Evolutionary conservation across 345 rosid species (phyloP).

Genomic region (Odontarrhena argentea): DNA sequence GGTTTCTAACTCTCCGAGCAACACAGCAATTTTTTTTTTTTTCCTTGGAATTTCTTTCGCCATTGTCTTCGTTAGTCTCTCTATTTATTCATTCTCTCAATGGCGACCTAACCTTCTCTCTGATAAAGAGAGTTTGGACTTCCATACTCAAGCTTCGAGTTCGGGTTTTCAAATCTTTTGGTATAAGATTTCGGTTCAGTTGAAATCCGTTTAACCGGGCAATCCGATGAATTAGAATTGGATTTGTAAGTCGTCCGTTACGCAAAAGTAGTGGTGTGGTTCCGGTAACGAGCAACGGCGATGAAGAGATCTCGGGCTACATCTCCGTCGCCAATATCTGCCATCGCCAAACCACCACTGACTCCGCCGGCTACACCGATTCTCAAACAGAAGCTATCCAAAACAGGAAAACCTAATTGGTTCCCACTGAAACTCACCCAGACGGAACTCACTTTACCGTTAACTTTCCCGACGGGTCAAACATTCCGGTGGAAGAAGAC

Average conservation of each 20-base stretch:
- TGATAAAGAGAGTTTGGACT: neutral
- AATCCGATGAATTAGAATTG: neutral
- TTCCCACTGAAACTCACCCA: slow-evolving; percentile 57
- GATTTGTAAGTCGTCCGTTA: slow-evolving; percentile 3
- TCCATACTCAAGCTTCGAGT: slow-evolving; percentile 6
- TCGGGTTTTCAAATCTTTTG: neutral
- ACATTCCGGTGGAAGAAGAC: slow-evolving; percentile 96
- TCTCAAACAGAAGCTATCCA: slow-evolving; percentile 42
- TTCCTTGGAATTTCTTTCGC: slow-evolving; percentile 27
- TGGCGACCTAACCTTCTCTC: slow-evolving; percentile 25
- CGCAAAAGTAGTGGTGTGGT: slow-evolving; percentile 7
- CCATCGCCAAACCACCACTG: slow-evolving; percentile 40
- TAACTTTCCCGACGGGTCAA: slow-evolving; percentile 95
- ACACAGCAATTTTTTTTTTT: slow-evolving; percentile 19
- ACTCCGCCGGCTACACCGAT: slow-evolving; percentile 38
- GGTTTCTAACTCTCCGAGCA: slow-evolving; percentile 20
- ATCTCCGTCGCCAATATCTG: slow-evolving; percentile 36
- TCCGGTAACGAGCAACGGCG: slow-evolving; percentile 35
- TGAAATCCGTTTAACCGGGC: neutral
- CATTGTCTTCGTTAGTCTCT: slow-evolving; percentile 26
- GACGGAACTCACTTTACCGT: slow-evolving; percentile 70
- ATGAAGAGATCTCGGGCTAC: slow-evolving; percentile 61
- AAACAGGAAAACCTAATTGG: slow-evolving; percentile 49
- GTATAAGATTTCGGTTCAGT: neutral
- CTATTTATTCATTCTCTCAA: slow-evolving; percentile 15